Percentiles rank a stretch among this genome's conserved stretches.
phyloP scores from a whole-genome alignment of 2,329 filamentous ascomycete species.

The Sporothrix euskadiensis region DNA sequence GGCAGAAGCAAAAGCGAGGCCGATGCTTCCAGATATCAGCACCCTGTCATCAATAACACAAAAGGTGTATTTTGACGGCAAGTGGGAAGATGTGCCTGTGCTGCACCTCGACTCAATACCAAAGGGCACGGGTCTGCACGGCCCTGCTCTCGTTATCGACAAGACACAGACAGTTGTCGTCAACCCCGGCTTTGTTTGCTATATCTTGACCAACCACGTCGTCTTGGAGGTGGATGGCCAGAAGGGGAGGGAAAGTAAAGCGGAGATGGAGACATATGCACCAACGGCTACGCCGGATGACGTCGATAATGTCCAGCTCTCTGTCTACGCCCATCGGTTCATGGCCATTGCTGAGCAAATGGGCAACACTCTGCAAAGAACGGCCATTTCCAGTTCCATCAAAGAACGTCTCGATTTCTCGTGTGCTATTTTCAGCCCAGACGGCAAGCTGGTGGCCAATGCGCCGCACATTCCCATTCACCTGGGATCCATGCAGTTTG shows the following conservation, averaged over 20 bases:
- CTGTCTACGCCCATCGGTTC: slow-evolving; percentile 27
- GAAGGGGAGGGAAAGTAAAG: background rate
- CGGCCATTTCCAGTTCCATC: slow-evolving; percentile 25
- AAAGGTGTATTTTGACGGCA: slow-evolving; percentile 76
- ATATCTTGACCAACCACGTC: background rate
- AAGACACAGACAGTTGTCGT: slow-evolving; percentile 76
- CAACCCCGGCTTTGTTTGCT: background rate
- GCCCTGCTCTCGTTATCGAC: slow-evolving; percentile 83
- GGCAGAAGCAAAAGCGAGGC: background rate
- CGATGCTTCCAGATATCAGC: background rate
- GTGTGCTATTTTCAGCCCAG: slow-evolving; percentile 74
- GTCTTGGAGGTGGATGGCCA: background rate
- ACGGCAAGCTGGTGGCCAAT: slow-evolving; percentile 74
- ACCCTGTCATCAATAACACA: slow-evolving; percentile 68
- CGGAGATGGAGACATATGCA: background rate
- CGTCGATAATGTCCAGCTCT: slow-evolving; percentile 39
- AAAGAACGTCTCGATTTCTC: slow-evolving; percentile 44
- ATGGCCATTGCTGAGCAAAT: slow-evolving; percentile 29
- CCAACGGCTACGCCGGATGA: slow-evolving; percentile 58
- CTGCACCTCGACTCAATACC: slow-evolving; percentile 36
- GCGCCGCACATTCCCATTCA: slow-evolving; percentile 79
- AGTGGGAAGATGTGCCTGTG: slow-evolving; percentile 59
- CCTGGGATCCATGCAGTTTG: slow-evolving; percentile 79
- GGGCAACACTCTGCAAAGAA: slow-evolving; percentile 26
- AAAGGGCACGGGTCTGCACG: slow-evolving; percentile 38